Conservation (phyloP, 2,329 filamentous ascomycete species). For the Claviceps maximensis region DNA sequence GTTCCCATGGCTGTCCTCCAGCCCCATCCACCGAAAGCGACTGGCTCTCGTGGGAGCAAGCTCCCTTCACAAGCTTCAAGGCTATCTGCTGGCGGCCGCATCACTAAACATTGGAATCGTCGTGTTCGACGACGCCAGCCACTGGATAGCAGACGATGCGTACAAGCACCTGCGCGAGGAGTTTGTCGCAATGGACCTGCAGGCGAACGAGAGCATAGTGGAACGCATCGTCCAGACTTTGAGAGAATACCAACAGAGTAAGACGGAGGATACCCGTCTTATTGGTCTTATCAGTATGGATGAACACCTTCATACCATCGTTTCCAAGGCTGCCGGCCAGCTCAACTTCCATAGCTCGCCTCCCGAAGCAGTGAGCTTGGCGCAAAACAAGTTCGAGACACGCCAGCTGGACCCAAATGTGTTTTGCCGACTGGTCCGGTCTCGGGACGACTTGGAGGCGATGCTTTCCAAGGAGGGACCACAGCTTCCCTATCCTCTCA, state of each 20-base stretch:
- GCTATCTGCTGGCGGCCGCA: neutral
- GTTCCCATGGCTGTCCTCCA: neutral
- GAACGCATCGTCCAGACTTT: neutral
- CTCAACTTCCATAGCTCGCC: neutral
- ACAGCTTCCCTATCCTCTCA: neutral
- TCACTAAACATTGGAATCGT: neutral
- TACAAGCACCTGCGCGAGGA: neutral
- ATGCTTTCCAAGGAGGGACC: neutral
- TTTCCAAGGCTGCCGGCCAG: neutral
- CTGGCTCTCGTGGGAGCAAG: neutral
- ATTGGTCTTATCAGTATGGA: neutral
- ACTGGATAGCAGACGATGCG: neutral
- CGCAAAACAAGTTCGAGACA: neutral
- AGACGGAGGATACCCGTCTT: neutral
- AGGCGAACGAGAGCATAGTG: neutral
- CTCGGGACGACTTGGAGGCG: neutral
- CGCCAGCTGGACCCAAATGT: neutral
- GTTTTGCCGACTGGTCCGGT: neutral
- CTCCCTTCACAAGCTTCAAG: neutral
- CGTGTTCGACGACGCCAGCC: neutral
- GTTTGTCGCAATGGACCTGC: neutral
- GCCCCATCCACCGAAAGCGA: neutral
- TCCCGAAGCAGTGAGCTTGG: neutral
- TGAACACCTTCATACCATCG: neutral
- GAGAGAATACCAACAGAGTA: neutral